A percentile compares a stretch with the other conserved stretches of the same genome.
Conservation (phyloP, 176 grass and related monocot genomes). For the Puccinellia tenuiflora region DNA sequence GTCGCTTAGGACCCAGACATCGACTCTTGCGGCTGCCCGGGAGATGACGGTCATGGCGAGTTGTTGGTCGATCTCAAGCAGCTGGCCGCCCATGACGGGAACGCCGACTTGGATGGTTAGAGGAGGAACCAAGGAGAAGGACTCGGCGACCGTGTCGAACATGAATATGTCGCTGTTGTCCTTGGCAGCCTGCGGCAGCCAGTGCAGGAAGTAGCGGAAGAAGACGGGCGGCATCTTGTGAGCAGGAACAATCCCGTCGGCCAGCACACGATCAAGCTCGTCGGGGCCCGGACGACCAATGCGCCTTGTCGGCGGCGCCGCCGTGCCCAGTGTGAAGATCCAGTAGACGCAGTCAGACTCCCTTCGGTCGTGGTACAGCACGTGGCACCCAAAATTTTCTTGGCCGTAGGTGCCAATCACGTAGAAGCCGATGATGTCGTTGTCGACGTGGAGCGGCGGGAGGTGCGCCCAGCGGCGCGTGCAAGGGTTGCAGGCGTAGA, state of each 20-base stretch:
- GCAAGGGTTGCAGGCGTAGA: background rate
- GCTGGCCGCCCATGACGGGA: background rate
- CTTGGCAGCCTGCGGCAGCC: background rate
- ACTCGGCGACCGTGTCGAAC: background rate
- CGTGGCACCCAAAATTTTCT: background rate
- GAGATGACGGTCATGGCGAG: background rate
- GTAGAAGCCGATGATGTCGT: background rate
- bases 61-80: background rate
- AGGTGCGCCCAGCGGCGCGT: background rate
- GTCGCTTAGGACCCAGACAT: background rate
- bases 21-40: background rate
- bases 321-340: background rate
- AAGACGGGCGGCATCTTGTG: background rate
- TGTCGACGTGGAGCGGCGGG: background rate
- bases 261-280: background rate
- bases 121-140: background rate
- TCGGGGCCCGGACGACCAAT: background rate
- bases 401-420: background rate
- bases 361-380: background rate
- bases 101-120: background rate
- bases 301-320: accelerated
- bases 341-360: background rate
- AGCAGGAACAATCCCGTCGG: background rate
- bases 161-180: background rate
- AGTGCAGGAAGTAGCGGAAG: background rate